Base-by-base conservation (phyloP, 192 early-diverging fungal genomes). In the Lobosporangium transversale region DNA sequence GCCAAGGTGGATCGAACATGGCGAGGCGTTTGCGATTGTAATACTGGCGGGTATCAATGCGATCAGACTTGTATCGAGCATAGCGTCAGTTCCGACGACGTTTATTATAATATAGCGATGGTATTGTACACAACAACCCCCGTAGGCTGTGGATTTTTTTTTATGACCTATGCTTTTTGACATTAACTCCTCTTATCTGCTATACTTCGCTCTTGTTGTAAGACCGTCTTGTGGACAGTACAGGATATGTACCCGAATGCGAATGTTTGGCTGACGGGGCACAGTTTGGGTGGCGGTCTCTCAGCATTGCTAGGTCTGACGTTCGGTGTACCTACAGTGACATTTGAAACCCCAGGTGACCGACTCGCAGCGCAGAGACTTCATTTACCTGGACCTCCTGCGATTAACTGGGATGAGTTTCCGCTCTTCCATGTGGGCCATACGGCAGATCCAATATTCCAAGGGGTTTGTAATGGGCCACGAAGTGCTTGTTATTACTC, bases 361-460 rank as follows among this genome's bases (percentile, higher is more conserved):
- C 70, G 81, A 7, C 74, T 93, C 50, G 91, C 92, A 24, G 91
- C 97, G 21, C 44, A 76, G 29, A 86, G 97, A 15, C 70, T 98
- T 10, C 95, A 96, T 47, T 68, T 97, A 31, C 88, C 91, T 11
- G 51, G 59, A 54, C 81, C 84, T 2, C 86, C 82, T 4, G 80
- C 70, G 2, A 48, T 62, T 15, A 69, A 84, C 52, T 86, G 83
- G 66, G 67, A 87, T 21, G 79, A 88, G 12, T 50, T 93, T 35
- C 91, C 94, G 12, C 80, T 96, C 26, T 98, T 89, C 70, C 97
- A 98, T 78, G 83, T 96, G 68, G 96, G 95, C 4, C 93, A 98
- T 67, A 91, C 88, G 1, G 91, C 89, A 0, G 97, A 98, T 78
- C 97, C 97, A 3, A 89, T 98, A 14, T 98, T 89, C 79, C 82